These are phyloP conservation scores for Podospora conica DNA, from an alignment of 495 filamentous ascomycete genomes.

Conservation along the genomic window DNA sequence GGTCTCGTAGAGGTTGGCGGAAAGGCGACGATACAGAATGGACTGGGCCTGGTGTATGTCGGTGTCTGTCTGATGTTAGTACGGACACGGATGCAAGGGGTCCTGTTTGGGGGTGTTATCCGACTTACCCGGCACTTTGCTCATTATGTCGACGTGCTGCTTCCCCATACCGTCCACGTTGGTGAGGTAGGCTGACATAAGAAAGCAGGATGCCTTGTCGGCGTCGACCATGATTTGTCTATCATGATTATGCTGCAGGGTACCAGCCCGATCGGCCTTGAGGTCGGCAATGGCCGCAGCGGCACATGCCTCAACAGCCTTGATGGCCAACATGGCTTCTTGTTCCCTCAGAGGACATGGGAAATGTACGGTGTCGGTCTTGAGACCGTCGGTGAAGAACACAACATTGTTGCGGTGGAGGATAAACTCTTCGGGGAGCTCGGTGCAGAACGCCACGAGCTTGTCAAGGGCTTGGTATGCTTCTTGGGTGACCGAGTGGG, in stretches of 20 bases:
- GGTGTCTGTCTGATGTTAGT: slow-evolving; percentile 47
- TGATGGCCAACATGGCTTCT: slow-evolving; percentile 60
- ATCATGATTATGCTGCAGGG: slow-evolving; percentile 22
- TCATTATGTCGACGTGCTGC: slow-evolving; percentile 51
- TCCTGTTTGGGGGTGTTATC: not conserved
- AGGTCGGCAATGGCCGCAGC: slow-evolving; percentile 59
- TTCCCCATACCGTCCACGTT: slow-evolving; percentile 66
- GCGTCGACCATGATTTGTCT: slow-evolving; percentile 52
- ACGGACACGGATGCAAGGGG: not conserved
- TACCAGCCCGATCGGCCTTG: slow-evolving; percentile 34
- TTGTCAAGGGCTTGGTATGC: slow-evolving; percentile 23
- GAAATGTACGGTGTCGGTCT: slow-evolving; percentile 36
- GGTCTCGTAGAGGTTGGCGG: slow-evolving; percentile 69
- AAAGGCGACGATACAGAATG: slow-evolving; percentile 64
- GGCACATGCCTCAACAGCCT: slow-evolving; percentile 63
- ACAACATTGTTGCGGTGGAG: slow-evolving; percentile 21
- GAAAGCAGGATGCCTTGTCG: slow-evolving; percentile 59
- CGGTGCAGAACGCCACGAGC: slow-evolving; percentile 20
- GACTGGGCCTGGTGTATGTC: slow-evolving; percentile 66
- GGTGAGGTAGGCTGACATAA: slow-evolving; percentile 67
- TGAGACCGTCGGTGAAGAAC: slow-evolving; percentile 26
- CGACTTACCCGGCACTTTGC: slow-evolving; percentile 54
- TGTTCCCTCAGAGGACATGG: slow-evolving; percentile 68
- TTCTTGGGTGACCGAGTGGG: slow-evolving; percentile 25
- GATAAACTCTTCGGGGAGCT: slow-evolving; percentile 29